These are phyloP conservation scores for Leccinum griseonigrum DNA, from an alignment of 1,284 basidiomycete species.

Conservation along the genomic window DNA sequence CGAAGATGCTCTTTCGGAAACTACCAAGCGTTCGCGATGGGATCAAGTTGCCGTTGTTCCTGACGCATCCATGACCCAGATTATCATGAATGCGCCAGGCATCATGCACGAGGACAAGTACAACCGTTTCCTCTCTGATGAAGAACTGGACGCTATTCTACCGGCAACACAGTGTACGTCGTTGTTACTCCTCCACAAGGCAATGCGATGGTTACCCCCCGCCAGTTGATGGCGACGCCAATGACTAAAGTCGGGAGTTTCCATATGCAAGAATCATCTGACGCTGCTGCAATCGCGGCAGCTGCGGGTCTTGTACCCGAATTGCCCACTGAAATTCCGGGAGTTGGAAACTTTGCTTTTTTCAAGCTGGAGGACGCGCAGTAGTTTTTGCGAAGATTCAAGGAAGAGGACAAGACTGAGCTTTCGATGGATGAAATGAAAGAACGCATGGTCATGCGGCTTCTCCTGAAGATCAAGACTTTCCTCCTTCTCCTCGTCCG, in stretches of 20 bases:
- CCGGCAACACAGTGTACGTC: constrained; percentile 80
- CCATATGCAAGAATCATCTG: constrained; percentile 93
- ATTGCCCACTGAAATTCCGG: constrained; percentile 96
- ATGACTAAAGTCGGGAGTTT: constrained; percentile 81
- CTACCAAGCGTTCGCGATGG: constrained; percentile 85
- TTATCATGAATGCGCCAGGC: constrained; percentile 84
- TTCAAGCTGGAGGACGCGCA: constrained; percentile 98
- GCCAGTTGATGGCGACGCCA: constrained; percentile 75
- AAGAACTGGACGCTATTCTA: constrained; percentile 91
- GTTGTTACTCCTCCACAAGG: constrained; percentile 94
- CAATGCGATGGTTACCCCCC: constrained; percentile 81
- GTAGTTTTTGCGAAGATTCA: constrained; percentile 93
- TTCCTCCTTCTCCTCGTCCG: background rate
- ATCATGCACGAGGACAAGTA: constrained; percentile 89
- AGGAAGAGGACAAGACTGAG: constrained; percentile 94
- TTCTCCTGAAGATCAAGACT: constrained; percentile 98
- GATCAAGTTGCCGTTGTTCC: constrained; percentile 78
- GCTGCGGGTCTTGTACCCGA: constrained; percentile 92
- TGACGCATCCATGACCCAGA: constrained; percentile 67
- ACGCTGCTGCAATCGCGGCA: constrained; percentile 81
- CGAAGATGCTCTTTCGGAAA: constrained; percentile 55
- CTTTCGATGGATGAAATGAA: constrained; percentile 97
- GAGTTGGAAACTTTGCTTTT: constrained; percentile 95
- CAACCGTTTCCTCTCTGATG: constrained; percentile 94
- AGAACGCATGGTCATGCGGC: constrained; percentile 98